A percentile compares a stretch with the other conserved stretches of the same genome.
phyloP scores from a whole-genome alignment of 164 flowering plant species.

The Magnolia sinica region DNA sequence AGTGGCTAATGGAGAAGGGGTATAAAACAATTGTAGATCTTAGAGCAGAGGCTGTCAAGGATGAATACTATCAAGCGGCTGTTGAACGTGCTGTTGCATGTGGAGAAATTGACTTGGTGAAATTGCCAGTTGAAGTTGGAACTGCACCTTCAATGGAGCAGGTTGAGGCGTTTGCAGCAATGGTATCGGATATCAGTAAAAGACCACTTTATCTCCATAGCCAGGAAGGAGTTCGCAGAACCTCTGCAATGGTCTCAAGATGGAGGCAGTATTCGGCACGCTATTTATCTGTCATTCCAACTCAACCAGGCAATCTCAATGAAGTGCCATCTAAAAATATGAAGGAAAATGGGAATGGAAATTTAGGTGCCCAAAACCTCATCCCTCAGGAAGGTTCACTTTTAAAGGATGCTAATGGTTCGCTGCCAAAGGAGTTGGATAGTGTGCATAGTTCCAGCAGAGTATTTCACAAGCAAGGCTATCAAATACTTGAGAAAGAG shows the following conservation, averaged over 20 bases:
- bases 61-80: slow-evolving; percentile 57
- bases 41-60: slow-evolving; percentile 78
- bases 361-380: background rate
- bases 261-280: slow-evolving; percentile 78
- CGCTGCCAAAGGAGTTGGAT: slow-evolving; percentile 18
- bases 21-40: slow-evolving; percentile 86
- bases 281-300: slow-evolving; percentile 25
- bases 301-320: slow-evolving; percentile 9
- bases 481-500: slow-evolving; percentile 14
- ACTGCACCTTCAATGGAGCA: slow-evolving; percentile 83
- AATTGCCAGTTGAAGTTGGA: slow-evolving; percentile 73
- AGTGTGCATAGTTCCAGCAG: slow-evolving; percentile 15
- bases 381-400: slow-evolving; percentile 13
- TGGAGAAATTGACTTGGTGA: slow-evolving; percentile 59
- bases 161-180: slow-evolving; percentile 74
- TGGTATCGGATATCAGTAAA: slow-evolving; percentile 60
- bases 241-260: slow-evolving; percentile 91
- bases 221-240: slow-evolving; percentile 86
- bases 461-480: slow-evolving; percentile 8
- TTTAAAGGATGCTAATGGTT: slow-evolving; percentile 25
- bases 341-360: slow-evolving; percentile 16
- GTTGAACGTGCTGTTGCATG: slow-evolving; percentile 52
- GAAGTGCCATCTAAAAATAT: slow-evolving; percentile 14
- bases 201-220: slow-evolving; percentile 88
- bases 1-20: slow-evolving; percentile 70